Base-by-base conservation (phyloP, 129 eudicot genomes). In the Flaveria robusta region DNA sequence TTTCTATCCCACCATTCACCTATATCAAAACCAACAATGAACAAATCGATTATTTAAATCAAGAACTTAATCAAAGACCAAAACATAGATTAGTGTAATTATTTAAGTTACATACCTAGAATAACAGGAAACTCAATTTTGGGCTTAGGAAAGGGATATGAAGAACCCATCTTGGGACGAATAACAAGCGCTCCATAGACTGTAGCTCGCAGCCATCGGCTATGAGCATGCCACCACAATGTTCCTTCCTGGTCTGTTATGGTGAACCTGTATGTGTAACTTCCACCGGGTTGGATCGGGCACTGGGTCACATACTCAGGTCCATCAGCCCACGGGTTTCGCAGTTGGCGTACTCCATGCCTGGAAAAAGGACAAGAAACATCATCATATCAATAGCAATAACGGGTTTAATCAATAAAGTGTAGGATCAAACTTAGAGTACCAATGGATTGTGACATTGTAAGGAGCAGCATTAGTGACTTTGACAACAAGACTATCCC, bases 151-250 rank as follows among this genome's bases (percentile, higher is more conserved):
- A 89, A 92, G 2, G 97, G 97, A 50, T 87, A 92, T 0, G 88
- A 46, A 12, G 83, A 65, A 8, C 92, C 90, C 59, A 4, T 22
- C 31, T 80, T 89, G 3, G 96, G 97, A 6, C 50, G 77, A 18
- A 92, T 89, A 23, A 92, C 50, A 8, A 92, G 84, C 12, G 97
- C 88, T 16, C 91, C 96, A 70, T 89, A 87, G 37, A 92, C 91
- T 3, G 96, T 92, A 3, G 96, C 88, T 64, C 96, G 81, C 16
- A 92, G 86, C 96, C 96, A 89, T 71, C 67, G 70, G 82, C 87
- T 86, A 67, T 88, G 97, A 69, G 97, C 97, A 71, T 91, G 97
- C 97, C 97, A 91, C 91, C 88, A 87, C 29, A 92, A 74, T 10
- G 97, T 92, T 18, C 97, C 96, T 58, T 84, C 92, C 51, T 89